phyloP scores from a whole-genome alignment of 495 filamentous ascomycete genomes.

The Xylaria cubensis region DNA sequence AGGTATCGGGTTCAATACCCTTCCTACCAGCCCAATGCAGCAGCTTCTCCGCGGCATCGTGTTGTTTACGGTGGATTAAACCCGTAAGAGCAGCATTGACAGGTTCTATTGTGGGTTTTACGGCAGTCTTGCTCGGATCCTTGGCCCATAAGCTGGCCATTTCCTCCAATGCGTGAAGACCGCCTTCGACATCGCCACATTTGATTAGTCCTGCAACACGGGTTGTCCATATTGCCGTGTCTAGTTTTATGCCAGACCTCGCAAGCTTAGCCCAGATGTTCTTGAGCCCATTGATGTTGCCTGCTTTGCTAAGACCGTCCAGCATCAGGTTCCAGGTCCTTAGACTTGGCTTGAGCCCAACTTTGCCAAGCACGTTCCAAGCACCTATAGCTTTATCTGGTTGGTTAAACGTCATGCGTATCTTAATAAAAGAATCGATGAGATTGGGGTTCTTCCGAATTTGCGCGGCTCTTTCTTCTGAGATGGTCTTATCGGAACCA shows the following conservation, averaged over 20 bases:
- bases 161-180: conserved; percentile 63
- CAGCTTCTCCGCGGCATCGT: conserved; percentile 50
- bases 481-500: conserved; percentile 31
- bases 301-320: conserved; percentile 57
- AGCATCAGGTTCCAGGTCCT: conserved; percentile 71
- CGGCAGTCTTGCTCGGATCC: conserved; percentile 40
- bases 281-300: conserved; percentile 58
- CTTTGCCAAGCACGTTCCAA: conserved; percentile 63
- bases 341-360: conserved; percentile 57
- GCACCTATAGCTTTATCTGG: conserved; percentile 59
- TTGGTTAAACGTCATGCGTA: conserved; percentile 56
- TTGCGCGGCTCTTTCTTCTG: conserved; percentile 30
- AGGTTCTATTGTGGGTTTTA: conserved; percentile 63
- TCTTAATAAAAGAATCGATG: conserved; percentile 62
- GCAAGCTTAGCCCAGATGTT: conserved; percentile 65
- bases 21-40: conserved; percentile 65
- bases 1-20: conserved; percentile 63
- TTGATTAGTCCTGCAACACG: conserved; percentile 66
- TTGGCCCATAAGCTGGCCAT: conserved; percentile 62
- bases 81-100: conserved; percentile 67
- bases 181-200: conserved; percentile 51
- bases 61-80: conserved; percentile 44
- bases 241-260: conserved; percentile 58
- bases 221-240: conserved; percentile 65
- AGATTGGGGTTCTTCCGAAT: conserved; percentile 42